Base-by-base conservation (phyloP, 805 yeast genomes). In the Cyberlindnera mississippiensis region DNA sequence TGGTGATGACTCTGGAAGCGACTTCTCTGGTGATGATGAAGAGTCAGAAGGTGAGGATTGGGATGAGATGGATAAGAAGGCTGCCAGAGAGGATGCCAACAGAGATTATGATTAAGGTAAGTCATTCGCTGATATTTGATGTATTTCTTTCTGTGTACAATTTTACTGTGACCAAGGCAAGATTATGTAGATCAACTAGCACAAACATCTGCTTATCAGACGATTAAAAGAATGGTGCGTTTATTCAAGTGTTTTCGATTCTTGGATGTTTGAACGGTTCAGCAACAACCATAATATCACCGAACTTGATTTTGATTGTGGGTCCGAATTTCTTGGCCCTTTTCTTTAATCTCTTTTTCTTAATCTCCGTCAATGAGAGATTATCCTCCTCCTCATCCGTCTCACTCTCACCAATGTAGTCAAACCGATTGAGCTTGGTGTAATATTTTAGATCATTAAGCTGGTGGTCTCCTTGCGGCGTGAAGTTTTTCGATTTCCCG, bases 21-120 rank as follows among this genome's bases (percentile, higher is more conserved):
- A 61, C 39, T 60, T 61, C 41, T 60, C 66, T 27, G 72, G 61
- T 26, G 69, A 63, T 28, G 62, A 52, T 27, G 71, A 67, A 28
- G 72, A 66, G 37, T 66, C 61, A 37, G 69, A 67, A 19, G 62
- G 61, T 41, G 75, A 73, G 6, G 60, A 53, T 31, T 53, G 60
- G 60, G 60, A 55, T 42, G 58, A 56, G 40, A 38, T 54, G 48
- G 60, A 53, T 35, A 52, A 40, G 42, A 53, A 55, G 40, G 60
- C 58, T 13, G 60, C 56, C 17, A 47, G 42, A 34, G 57, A 40
- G 19, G 60, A 55, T 67, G 77, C 35, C 67, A 69, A 66, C 63
- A 29, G 71, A 71, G 48, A 57, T 73, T 50, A 58, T 58, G 51
- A 69, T 66, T 28, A 70, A 78, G 29, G 24, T 20, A 6, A 20